These are phyloP conservation scores for Paralagenidium karlingii DNA, from an alignment of 352 stramenopile genomes.

Conservation along the genomic window DNA sequence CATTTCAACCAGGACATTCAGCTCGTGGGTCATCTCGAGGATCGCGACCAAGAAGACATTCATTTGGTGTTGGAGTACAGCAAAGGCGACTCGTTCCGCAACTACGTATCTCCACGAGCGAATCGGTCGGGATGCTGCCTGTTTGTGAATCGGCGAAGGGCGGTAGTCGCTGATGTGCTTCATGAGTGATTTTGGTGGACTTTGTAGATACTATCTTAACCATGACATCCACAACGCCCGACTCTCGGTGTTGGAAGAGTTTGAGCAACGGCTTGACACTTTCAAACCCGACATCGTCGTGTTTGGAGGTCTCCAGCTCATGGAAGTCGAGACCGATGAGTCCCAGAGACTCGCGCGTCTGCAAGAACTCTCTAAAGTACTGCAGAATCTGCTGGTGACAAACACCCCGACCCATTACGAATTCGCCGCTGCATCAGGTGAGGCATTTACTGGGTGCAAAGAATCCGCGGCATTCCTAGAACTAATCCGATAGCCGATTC, in stretches of 20 bases:
- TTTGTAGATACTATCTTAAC: constrained; percentile 81
- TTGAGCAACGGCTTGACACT: constrained; percentile 34
- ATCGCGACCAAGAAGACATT: constrained; percentile 54
- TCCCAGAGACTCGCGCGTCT: constrained; percentile 31
- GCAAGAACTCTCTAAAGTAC: constrained; percentile 45
- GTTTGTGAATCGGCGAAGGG: too few species aligned
- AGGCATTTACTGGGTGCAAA: not conserved
- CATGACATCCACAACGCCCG: constrained; percentile 77
- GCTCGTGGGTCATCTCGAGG: constrained; percentile 46
- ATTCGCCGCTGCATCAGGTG: constrained; percentile 65
- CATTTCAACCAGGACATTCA: constrained; percentile 52
- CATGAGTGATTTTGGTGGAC: too few species aligned
- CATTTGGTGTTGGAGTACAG: constrained; percentile 72
- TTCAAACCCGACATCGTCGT: constrained; percentile 65
- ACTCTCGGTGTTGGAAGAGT: constrained; percentile 67
- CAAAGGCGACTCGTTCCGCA: constrained; percentile 46
- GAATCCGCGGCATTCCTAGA: not conserved
- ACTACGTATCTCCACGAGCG: constrained; percentile 45
- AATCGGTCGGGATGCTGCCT: too few species aligned
- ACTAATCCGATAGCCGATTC: too few species aligned
- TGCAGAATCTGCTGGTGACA: constrained; percentile 52
- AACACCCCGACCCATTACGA: constrained; percentile 65
- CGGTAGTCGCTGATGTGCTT: too few species aligned
- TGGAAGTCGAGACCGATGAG: constrained; percentile 71
- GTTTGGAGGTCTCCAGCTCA: constrained; percentile 71